phyloP scores from a whole-genome alignment of 192 early-diverging fungal genomes.

The Glomus cerebriforme region DNA sequence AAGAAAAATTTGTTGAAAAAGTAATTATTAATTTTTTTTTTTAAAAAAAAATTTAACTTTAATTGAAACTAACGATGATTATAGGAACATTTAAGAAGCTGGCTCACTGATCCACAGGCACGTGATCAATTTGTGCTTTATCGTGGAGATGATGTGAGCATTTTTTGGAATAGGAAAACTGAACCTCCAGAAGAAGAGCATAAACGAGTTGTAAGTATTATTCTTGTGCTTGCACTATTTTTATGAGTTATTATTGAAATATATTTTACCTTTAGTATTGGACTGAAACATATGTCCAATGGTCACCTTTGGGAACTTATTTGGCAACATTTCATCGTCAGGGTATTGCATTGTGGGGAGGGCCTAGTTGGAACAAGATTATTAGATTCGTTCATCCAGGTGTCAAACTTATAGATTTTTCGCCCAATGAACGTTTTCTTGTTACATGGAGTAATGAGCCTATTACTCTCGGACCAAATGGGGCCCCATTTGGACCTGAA shows the following conservation, averaged over 20 bases:
- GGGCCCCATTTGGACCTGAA: conserved; percentile 65
- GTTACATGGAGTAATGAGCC: conserved; percentile 91
- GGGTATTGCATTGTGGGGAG: conserved; percentile 97
- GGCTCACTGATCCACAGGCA: conserved; percentile 80
- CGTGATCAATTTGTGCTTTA: conserved; percentile 94
- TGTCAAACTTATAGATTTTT: conserved; percentile 90
- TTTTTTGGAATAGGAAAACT: conserved; percentile 90
- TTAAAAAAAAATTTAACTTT: not conserved
- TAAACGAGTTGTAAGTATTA: conserved; percentile 49
- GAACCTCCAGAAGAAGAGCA: conserved; percentile 80
- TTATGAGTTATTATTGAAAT: not conserved
- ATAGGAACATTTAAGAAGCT: conserved; percentile 84
- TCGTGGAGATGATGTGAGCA: conserved; percentile 77
- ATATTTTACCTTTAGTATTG: conserved; percentile 65
- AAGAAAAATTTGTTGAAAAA: conserved; percentile 71
- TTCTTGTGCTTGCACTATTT: not conserved
- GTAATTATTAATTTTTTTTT: conserved; percentile 11
- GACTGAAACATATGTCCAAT: conserved; percentile 92
- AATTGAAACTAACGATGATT: not conserved
- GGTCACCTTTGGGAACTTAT: conserved; percentile 95
- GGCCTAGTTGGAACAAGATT: conserved; percentile 87
- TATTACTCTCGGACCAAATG: conserved; percentile 67
- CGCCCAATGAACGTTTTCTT: conserved; percentile 91
- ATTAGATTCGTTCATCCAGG: conserved; percentile 88
- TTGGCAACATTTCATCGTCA: conserved; percentile 91